A percentile compares a stretch with the other conserved stretches of the same genome.
phyloP scores from a whole-genome alignment of 169 alveolate species.

The Eimeria necatrix region DNA sequence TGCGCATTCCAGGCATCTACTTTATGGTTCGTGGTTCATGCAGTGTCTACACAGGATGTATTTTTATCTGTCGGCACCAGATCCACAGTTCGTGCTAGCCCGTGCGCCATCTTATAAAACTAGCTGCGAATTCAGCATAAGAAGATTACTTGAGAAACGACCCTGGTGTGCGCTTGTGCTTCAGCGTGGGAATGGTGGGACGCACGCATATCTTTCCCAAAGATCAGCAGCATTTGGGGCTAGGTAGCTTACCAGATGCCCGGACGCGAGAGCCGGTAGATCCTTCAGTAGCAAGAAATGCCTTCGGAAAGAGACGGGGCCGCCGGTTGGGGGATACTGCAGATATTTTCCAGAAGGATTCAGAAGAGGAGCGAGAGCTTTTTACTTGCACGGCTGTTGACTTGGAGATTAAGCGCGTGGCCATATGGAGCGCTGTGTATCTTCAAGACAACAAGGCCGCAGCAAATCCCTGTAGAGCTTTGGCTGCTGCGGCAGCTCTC shows the following conservation, averaged over 20 bases:
- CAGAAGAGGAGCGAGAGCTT: slow-evolving; percentile 55
- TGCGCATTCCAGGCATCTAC: neutral
- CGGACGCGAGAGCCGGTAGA: neutral
- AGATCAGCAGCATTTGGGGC: neutral
- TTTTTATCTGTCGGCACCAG: no score
- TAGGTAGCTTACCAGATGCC: neutral
- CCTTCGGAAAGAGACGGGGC: slow-evolving; percentile 6
- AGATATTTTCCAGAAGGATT: neutral
- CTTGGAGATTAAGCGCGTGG: slow-evolving; percentile 63
- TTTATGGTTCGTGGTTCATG: no score
- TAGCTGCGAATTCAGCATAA: no score
- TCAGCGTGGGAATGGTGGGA: neutral
- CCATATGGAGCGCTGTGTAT: slow-evolving; percentile 65
- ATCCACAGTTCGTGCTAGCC: no score
- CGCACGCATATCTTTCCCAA: neutral
- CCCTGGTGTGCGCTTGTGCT: neutral
- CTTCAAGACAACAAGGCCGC: slow-evolving; percentile 66
- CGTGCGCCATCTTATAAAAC: no score
- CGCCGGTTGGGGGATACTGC: slow-evolving; percentile 10
- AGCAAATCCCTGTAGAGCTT: slow-evolving; percentile 69
- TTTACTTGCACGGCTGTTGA: slow-evolving; percentile 60
- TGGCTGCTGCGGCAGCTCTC: slow-evolving; percentile 41
- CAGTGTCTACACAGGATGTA: no score
- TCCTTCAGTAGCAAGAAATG: neutral
- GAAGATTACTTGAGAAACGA: no score